A percentile compares a stretch with the other conserved stretches of the same genome.
Evolutionary conservation across 352 stramenopile species (phyloP).

Genomic region (Globisporangium orthogonon): DNA sequence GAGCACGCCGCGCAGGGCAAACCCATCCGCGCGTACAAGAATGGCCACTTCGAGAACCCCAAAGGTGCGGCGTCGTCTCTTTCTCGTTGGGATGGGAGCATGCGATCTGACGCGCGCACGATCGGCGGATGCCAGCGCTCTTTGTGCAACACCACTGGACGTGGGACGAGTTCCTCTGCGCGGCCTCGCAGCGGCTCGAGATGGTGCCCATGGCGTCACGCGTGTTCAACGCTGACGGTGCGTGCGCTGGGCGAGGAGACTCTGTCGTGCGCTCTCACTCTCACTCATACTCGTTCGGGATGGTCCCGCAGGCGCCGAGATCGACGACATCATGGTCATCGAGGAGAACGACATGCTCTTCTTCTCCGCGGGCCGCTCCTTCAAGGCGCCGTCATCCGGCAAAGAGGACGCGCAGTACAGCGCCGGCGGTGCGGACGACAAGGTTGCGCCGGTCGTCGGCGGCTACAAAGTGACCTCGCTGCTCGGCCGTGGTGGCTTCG

Average conservation of each 20-base stretch:
- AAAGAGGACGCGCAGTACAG: constrained; percentile 36
- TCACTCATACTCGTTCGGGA: background rate
- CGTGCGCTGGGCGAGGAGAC: background rate
- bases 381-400: constrained; percentile 56
- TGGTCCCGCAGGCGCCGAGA: constrained; percentile 63
- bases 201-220: constrained; percentile 78
- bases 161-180: constrained; percentile 82
- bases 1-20: constrained; percentile 74
- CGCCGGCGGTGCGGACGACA: constrained; percentile 27
- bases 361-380: constrained; percentile 75
- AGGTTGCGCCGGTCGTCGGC: constrained; percentile 64
- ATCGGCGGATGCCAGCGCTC: constrained; percentile 21
- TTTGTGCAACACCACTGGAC: constrained; percentile 85
- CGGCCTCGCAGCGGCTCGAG: constrained; percentile 71
- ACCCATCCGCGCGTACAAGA: constrained; percentile 75
- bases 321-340: constrained; percentile 89
- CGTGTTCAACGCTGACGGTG: constrained; percentile 81
- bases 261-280: background rate
- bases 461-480: constrained; percentile 79
- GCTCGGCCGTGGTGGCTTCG: constrained; percentile 75
- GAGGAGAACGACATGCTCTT: constrained; percentile 89
- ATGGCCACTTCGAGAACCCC: constrained; percentile 70
- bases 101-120: background rate
- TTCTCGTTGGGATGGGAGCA: too few relatives aligned
- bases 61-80: constrained; percentile 30